phyloP scores from a whole-genome alignment of 305 asterid genomes.

The Fraxinus sp. region DNA sequence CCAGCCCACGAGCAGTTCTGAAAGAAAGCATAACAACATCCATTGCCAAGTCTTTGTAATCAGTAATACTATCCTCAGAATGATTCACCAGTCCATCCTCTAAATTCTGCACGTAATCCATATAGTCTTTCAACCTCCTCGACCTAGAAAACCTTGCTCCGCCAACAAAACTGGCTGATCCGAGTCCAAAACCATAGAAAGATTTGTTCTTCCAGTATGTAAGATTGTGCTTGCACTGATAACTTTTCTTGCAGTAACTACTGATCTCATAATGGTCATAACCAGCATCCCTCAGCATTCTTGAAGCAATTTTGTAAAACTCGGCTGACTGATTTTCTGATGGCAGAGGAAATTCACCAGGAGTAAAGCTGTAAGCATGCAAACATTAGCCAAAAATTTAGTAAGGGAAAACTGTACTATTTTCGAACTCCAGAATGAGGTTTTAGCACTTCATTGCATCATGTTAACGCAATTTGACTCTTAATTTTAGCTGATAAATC shows the following conservation, averaged over 20 bases:
- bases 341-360: slow-evolving; percentile 89
- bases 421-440: background rate
- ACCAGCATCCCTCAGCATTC: slow-evolving; percentile 61
- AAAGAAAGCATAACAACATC: slow-evolving; percentile 85
- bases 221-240: slow-evolving; percentile 75
- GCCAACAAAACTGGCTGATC: slow-evolving; percentile 70
- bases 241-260: slow-evolving; percentile 77
- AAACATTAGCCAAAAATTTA: slow-evolving; percentile 6
- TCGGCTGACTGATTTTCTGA: slow-evolving; percentile 81
- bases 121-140: slow-evolving; percentile 65
- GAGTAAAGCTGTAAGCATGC: slow-evolving; percentile 58
- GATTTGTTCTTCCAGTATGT: slow-evolving; percentile 81
- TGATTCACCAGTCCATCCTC: slow-evolving; percentile 37
- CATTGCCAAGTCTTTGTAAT: slow-evolving; percentile 60
- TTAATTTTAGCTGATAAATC: background rate
- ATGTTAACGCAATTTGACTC: background rate
- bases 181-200: slow-evolving; percentile 86
- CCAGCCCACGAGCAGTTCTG: slow-evolving; percentile 76
- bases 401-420: background rate
- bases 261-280: slow-evolving; percentile 90
- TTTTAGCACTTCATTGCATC: background rate
- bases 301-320: slow-evolving; percentile 73
- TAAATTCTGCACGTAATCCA: slow-evolving; percentile 57
- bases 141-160: slow-evolving; percentile 87
- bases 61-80: slow-evolving; percentile 24